These are phyloP conservation scores for Colletotrichum spaethianum DNA, from an alignment of 2,329 filamentous ascomycete genomes.

Conservation along the genomic window DNA sequence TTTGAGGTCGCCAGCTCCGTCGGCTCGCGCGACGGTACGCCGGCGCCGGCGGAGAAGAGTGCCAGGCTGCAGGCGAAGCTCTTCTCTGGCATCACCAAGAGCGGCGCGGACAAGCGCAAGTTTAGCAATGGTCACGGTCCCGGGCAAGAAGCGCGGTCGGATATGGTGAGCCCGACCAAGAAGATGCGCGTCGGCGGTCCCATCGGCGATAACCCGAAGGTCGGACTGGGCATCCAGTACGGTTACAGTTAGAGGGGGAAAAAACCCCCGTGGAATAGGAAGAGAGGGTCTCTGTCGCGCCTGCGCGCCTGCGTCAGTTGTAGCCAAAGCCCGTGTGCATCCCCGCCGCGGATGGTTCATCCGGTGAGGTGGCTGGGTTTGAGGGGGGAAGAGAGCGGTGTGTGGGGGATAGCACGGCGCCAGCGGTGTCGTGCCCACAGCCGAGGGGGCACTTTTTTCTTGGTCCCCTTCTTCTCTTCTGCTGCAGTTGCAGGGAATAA, in stretches of 20 bases:
- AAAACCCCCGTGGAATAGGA: background rate
- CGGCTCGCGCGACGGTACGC: constrained; percentile 60
- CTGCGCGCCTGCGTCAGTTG: background rate
- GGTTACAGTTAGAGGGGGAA: constrained; percentile 42
- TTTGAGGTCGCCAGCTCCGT: constrained; percentile 64
- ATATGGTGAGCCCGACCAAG: constrained; percentile 65
- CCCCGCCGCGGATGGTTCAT: constrained; percentile 23
- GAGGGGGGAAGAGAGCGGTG: constrained; percentile 32
- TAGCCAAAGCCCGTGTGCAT: background rate
- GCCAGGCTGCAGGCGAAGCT: constrained; percentile 67
- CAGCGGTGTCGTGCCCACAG: constrained; percentile 24
- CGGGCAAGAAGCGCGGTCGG: constrained; percentile 49
- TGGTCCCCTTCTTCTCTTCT: background rate
- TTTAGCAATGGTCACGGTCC: constrained; percentile 52
- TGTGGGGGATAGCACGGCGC: constrained; percentile 41
- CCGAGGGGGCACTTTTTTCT: background rate
- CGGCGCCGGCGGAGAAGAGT: constrained; percentile 60
- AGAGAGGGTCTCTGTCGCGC: background rate
- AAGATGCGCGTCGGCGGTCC: constrained; percentile 62
- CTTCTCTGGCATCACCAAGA: constrained; percentile 61
- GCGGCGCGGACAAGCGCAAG: constrained; percentile 66
- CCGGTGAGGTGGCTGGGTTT: constrained; percentile 37
- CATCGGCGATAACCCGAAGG: constrained; percentile 52
- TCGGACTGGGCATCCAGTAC: constrained; percentile 70
- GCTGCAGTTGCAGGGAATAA: constrained; percentile 33